Percentiles rank a stretch among this genome's conserved stretches.
Conservation (phyloP, 176 grass and related monocot genomes). For the Tillandsia fasciculata region DNA sequence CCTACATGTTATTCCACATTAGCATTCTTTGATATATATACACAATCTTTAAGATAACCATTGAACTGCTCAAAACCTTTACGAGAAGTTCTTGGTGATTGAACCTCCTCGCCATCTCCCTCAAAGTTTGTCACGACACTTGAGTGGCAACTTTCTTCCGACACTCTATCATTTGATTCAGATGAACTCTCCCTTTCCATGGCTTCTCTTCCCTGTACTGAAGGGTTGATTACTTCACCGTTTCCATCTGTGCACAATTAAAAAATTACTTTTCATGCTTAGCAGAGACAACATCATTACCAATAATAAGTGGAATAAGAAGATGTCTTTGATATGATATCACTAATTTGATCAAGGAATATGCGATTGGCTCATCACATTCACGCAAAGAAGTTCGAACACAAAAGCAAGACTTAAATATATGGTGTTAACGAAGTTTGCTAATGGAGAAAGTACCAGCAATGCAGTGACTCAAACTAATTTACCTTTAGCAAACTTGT, state of each 20-base stretch:
- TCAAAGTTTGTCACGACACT: constrained; percentile 21
- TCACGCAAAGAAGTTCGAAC: not conserved
- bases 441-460: constrained; percentile 5
- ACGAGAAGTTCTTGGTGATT: constrained; percentile 18
- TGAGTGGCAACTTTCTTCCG: constrained; percentile 35
- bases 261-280: not conserved
- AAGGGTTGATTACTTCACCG: constrained; percentile 49
- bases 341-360: no score
- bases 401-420: constrained; percentile 7
- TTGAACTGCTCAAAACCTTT: constrained; percentile 32
- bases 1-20: constrained; percentile 24
- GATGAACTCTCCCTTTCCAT: constrained; percentile 23
- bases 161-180: constrained; percentile 28
- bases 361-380: not conserved
- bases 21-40: constrained; percentile 3
- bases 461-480: constrained; percentile 17
- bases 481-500: constrained; percentile 42
- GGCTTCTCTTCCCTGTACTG: constrained; percentile 15
- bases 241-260: constrained; percentile 35
- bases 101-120: constrained; percentile 42
- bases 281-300: constrained; percentile 4
- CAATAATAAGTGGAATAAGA: not conserved
- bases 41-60: not conserved
- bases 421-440: not conserved
- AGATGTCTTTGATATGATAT: not conserved